Conservation (phyloP, 352 stramenopile species). For the Phytophthora hibernalis region DNA sequence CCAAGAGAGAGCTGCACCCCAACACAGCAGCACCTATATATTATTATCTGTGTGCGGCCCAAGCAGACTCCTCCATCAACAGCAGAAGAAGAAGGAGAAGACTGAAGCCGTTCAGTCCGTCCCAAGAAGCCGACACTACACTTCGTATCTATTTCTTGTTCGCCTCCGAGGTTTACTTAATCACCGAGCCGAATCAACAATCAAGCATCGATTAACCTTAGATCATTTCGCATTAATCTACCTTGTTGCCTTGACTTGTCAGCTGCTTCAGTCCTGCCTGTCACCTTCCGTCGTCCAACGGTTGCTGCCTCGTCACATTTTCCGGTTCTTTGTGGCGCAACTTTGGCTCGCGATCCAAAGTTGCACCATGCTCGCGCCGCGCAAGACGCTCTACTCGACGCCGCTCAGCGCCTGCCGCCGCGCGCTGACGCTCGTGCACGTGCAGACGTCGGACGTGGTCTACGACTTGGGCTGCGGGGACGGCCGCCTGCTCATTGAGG, state of each 20-base stretch:
- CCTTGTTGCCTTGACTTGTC: not conserved
- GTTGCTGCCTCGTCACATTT: slow-evolving; percentile 29
- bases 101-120: slow-evolving; percentile 1
- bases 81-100: not conserved
- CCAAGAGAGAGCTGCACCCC: not conserved
- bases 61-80: not conserved
- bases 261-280: too few relatives aligned
- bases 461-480: slow-evolving; percentile 87
- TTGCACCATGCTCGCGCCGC: slow-evolving; percentile 71
- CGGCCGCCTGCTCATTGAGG: slow-evolving; percentile 71
- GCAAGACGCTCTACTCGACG: slow-evolving; percentile 85
- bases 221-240: not conserved
- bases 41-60: slow-evolving; percentile 19
- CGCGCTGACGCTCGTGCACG: slow-evolving; percentile 61
- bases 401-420: slow-evolving; percentile 63
- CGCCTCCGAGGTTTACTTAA: not conserved
- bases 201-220: not conserved
- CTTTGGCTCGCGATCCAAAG: slow-evolving; percentile 18
- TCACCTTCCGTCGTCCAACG: slow-evolving; percentile 17
- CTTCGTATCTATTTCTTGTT: slow-evolving; percentile 16
- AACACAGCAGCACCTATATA: slow-evolving; percentile 13
- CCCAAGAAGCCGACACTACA: not conserved
- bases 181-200: slow-evolving; percentile 16
- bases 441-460: slow-evolving; percentile 54
- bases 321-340: slow-evolving; percentile 24